Base-by-base conservation (phyloP, 2,329 filamentous ascomycete genomes). In the Amylocarpus encephaloides region DNA sequence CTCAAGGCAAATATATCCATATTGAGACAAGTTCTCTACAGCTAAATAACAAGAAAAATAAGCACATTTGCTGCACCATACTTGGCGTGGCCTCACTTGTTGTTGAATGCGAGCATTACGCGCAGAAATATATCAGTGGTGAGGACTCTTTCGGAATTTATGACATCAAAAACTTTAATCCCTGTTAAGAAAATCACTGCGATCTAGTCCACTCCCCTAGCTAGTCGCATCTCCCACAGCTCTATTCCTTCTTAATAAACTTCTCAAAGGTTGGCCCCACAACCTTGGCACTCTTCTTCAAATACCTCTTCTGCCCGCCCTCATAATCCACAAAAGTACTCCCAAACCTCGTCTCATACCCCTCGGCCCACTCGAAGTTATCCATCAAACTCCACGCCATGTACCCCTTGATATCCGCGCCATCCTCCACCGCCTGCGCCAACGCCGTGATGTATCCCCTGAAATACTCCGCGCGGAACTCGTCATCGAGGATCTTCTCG, bases 371-470 rank as follows among this genome's bases (percentile, higher is more conserved):
- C 57, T 67, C 64, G 49, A 67, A 67, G 46, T 67, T 67, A 50
- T 94, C 89, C 78, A 95, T 80, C 57, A 95, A 76, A 66, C 84
- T 89, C 88, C 89, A 95, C 13, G 85, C 88, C 73, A 92, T 80
- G 69, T 93, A 94, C 3, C 83, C 88, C 59, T 78, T 76, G 48
- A 92, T 85, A 62, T 92, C 78, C 43, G 90, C 86, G n/a, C 84
- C 83, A 62, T 93, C 86, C 60, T 83, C 70, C 34, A 79, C 78
- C 1, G 89, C 87, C 62, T 85, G 77, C 22, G 85, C 86, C 78
- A 94, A 78, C 51, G 88, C 88, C 43, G 73, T 75, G 59, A 93
- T 79, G 65, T 95, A 94, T 49, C 78, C 80, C 51, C 82, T 71
- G 71, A 88, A 94, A 71, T 94, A 95, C 64, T 85, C 73, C 48